Base-by-base conservation (phyloP, 352 stramenopile species). In the Blastocystis sp. region DNA sequence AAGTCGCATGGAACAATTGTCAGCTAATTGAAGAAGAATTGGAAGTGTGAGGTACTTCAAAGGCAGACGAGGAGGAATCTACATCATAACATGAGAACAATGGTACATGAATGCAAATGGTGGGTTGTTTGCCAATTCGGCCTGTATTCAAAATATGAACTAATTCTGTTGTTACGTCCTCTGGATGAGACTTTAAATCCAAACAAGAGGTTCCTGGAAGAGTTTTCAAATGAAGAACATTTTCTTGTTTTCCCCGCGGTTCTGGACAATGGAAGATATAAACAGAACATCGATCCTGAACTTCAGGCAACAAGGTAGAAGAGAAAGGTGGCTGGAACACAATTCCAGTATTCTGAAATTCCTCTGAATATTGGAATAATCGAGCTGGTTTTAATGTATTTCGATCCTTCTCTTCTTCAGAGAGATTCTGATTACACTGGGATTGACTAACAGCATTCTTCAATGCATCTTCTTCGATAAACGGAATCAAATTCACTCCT, bases 401-500 rank as follows among this genome's bases (percentile, higher is more conserved):
- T 14, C 97, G 93, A 58, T 89, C 85, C 5, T 88, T 91, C 88
- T 99, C 96, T 0, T 93, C 91, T 5, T 91, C 83, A 0, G 94
- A 95, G 3, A 99, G 91, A n/a, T 91, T 90, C 1, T 90, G 91
- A 46, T 96, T 91, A 1, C 95, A 94, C 73, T 94, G 97, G 83
- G 96, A 92, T 43, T 95, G 89, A 19, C 90, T 90, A 71, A 99
- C 97, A 3, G 95, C 93, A 46, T 93, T 88, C 52, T 94, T 93
- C 9, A 99, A 88, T 51, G 94, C 88, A 27, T 92, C 90, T 1
- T 95, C 93, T 81, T 99, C 95, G 89, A 99, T 98, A 88, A 99
- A 99, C 21, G 96, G 95, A 24, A 99, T 89, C 49, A 99, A 90
- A 87, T 98, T 98, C 16, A 99, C 96, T 9, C 95, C 96, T 92